These are phyloP conservation scores for Friedmanniomyces endolithicus DNA, from an alignment of 495 filamentous ascomycete genomes.

Conservation along the genomic window DNA sequence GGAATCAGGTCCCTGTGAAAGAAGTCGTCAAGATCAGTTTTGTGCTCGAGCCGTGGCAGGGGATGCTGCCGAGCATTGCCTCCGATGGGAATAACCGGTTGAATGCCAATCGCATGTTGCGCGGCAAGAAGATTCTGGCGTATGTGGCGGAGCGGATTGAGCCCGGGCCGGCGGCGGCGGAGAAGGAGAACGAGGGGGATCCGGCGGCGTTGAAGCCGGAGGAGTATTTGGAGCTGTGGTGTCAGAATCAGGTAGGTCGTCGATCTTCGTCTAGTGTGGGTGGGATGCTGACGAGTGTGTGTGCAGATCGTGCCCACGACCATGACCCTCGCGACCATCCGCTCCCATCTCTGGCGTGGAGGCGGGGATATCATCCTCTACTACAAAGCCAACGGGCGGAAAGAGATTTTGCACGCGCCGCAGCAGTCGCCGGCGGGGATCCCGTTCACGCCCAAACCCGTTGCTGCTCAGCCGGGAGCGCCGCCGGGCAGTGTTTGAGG, in stretches of 20 bases:
- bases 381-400: slow-evolving; percentile 72
- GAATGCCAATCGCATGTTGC: slow-evolving; percentile 93
- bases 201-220: slow-evolving; percentile 61
- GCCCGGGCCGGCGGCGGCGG: slow-evolving; percentile 35
- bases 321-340: slow-evolving; percentile 85
- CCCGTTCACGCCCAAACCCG: slow-evolving; percentile 9
- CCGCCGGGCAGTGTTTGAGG: background rate
- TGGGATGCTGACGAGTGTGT: background rate
- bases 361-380: slow-evolving; percentile 78
- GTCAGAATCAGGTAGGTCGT: slow-evolving; percentile 77
- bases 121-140: slow-evolving; percentile 84
- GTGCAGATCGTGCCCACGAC: slow-evolving; percentile 47
- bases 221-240: slow-evolving; percentile 87
- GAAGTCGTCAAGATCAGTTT: slow-evolving; percentile 93
- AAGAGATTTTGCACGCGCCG: slow-evolving; percentile 7
- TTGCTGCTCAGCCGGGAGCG: background rate
- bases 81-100: slow-evolving; percentile 62
- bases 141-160: slow-evolving; percentile 91
- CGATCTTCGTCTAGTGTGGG: too few relatives aligned
- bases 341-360: slow-evolving; percentile 82
- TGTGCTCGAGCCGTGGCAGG: slow-evolving; percentile 54
- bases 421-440: background rate
- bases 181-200: slow-evolving; percentile 38
- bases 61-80: slow-evolving; percentile 9
- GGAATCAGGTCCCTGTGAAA: slow-evolving; percentile 73